A percentile compares a stretch with the other conserved stretches of the same genome.
Evolutionary conservation across 2,329 filamentous ascomycete species (phyloP).

Genomic region (Aureobasidium vineae): DNA sequence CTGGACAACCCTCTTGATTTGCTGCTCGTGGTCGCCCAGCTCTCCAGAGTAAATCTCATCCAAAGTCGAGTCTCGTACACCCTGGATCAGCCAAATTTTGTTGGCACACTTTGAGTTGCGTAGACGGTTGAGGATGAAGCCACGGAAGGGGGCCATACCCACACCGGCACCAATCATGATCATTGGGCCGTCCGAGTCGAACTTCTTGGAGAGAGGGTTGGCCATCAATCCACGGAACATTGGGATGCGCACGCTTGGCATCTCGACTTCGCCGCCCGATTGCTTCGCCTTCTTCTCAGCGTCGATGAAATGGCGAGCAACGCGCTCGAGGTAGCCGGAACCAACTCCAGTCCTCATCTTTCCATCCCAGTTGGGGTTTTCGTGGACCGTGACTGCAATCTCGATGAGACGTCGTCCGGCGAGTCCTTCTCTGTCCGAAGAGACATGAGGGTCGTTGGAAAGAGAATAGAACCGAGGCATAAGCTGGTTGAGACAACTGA

Average conservation of each 20-base stretch:
- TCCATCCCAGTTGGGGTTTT: conserved; percentile 73
- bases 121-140: conserved; percentile 90
- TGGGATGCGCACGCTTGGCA: conserved; percentile 70
- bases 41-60: conserved; percentile 97
- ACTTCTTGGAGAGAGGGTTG: conserved; percentile 89
- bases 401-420: conserved; percentile 80
- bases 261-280: conserved; percentile 45
- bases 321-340: conserved; percentile 88
- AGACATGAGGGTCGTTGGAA: conserved; percentile 89
- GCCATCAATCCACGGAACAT: conserved; percentile 99
- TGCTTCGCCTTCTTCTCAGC: conserved; percentile 60
- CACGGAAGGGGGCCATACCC: conserved; percentile 94
- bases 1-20: conserved; percentile 54
- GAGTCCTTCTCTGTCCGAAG: conserved; percentile 65
- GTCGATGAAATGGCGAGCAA: conserved; percentile 69
- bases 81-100: conserved; percentile 96
- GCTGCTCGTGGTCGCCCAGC: conserved; percentile 80
- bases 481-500: conserved; percentile 77
- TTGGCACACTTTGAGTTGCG: conserved; percentile 96
- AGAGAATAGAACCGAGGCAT: conserved; percentile 99
- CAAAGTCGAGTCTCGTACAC: conserved; percentile 86
- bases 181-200: conserved; percentile 94
- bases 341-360: conserved; percentile 73
- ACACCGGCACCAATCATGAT: conserved; percentile 95
- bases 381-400: conserved; percentile 95